Percentiles rank a stretch among this genome's conserved stretches.
phyloP scores from a whole-genome alignment of 2,329 filamentous ascomycete species.

The Phialophora verrucosa region DNA sequence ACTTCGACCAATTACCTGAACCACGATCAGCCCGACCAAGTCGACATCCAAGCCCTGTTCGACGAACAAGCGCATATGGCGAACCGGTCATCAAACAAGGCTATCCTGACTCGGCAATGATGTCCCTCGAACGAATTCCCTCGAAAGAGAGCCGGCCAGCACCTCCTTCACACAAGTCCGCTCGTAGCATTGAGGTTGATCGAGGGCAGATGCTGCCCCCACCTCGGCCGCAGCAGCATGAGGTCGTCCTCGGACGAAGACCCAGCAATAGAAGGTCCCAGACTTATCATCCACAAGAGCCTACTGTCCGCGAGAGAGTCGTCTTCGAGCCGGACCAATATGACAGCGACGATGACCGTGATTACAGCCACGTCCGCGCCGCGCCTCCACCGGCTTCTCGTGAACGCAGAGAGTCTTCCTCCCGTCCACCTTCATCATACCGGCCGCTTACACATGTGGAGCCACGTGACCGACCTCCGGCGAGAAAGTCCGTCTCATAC shows the following conservation, averaged over 20 bases:
- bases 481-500: slow-evolving; percentile 32
- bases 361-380: slow-evolving; percentile 22
- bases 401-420: slow-evolving; percentile 31
- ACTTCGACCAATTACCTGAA: slow-evolving; percentile 26
- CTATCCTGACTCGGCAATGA: slow-evolving; percentile 14
- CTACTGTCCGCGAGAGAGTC: slow-evolving; percentile 16
- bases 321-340: slow-evolving; percentile 25
- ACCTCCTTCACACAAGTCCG: slow-evolving; percentile 27
- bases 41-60: slow-evolving; percentile 28
- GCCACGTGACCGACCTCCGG: slow-evolving; percentile 26
- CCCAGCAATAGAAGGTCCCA: slow-evolving; percentile 33
- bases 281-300: slow-evolving; percentile 31
- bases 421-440: slow-evolving; percentile 36
- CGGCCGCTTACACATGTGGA: slow-evolving; percentile 20
- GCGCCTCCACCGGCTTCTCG: slow-evolving; percentile 19
- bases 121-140: slow-evolving; percentile 18
- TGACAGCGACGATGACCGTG: slow-evolving; percentile 26
- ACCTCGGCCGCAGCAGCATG: slow-evolving; percentile 27
- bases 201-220: slow-evolving; percentile 36
- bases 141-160: slow-evolving; percentile 27
- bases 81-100: slow-evolving; percentile 32
- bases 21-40: slow-evolving; percentile 26
- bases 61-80: slow-evolving; percentile 25
- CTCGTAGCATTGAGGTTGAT: slow-evolving; percentile 32
- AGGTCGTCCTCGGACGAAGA: slow-evolving; percentile 22